Base-by-base conservation (phyloP, 257 asterid genomes). In the Petunia secreta region DNA sequence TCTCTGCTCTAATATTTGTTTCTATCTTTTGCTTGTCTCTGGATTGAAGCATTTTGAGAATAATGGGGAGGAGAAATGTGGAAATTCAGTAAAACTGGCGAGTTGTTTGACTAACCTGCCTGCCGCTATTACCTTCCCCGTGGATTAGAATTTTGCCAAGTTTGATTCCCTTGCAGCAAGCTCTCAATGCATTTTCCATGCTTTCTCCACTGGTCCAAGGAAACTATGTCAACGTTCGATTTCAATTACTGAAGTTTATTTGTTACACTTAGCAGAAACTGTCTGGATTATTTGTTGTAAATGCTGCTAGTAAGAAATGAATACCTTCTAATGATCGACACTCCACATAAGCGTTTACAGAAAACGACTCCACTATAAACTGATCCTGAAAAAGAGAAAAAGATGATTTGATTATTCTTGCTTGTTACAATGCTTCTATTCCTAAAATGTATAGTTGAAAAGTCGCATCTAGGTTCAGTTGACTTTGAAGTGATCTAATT, bases 101-200 rank as follows among this genome's bases (percentile, higher is more conserved):
- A 34, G 34, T 75, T 64, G 64, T 11, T 83, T 11, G 4, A 83
- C 87, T 52, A 75, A 93, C 98, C 97, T 95, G 88, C 8, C 94
- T 84, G 58, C 95, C 98, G 2, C 85, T 81, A 46, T 87, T 86
- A 25, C 91, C 89, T 68, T 91, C 91, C 79, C 90, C 83, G 3
- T 92, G 97, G 87, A 95, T 95, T 11, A 95, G 87, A 81, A 95
- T 92, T 88, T 95, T 95, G 52, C 99, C 98, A 1, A 95, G 91
- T 88, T 93, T 95, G 85, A 95, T 93, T 50, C 98, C 98, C 80
- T 95, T 95, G 63, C 99, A 95, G 59, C 98, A 95, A 5, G 99
- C 98, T 84, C 97, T 84, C 75, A 95, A 82, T 9, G 99, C 99
- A 82, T 93, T 95, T 87, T 95, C 99, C 99, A 95, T 95, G 84